Base-by-base conservation (phyloP, 176 grass and related monocot species). In the Oryza officinalis region DNA sequence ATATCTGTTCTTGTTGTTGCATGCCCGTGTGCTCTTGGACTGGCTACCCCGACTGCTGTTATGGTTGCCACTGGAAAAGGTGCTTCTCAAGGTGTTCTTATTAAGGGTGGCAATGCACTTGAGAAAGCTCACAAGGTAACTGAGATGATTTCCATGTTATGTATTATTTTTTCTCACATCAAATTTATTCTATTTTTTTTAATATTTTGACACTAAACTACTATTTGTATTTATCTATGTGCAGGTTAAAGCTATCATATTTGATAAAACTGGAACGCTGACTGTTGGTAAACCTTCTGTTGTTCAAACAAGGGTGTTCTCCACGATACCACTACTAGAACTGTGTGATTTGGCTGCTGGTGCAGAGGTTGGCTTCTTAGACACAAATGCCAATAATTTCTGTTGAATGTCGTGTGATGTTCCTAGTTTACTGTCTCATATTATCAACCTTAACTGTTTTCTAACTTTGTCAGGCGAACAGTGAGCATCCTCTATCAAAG, bases 61-160 rank as follows among this genome's bases (percentile, higher is more conserved):
- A 99, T 99, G 96, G 96, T 99, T 88, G 96, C 96, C 63, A 99
- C 93, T n/a, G 96, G 96, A 59, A 96, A 96, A 89, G 96, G 96
- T 67, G 96, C 93, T 80, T 96, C 96, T 25, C 96, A 96, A 75
- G 96, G 96, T 76, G 88, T 99, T 77, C 96, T 99, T 63, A 99
- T 99, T 71, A 99, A 99, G 81, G 96, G 96, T 66, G 96, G 96
- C 33, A 81, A 99, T 84, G 96, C 96, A 59, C 87, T 99, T 6
- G 93, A 99, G 91, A 99, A 99, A 89, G 96, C 96, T 85, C 91
- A 99, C 65, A 96, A 99, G 89, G 96, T 94, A 86, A 87, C 33
- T 65, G 4, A 6, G 3, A 63, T 5, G 7, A 60, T 45, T 30
- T 68, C 9, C 45, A 9, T 77, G 8, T 15, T n/a, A 4, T 54